A percentile compares a stretch with the other conserved stretches of the same genome.
Conservation (phyloP, 2,329 filamentous ascomycete species). For the Chaetomium sp. region DNA sequence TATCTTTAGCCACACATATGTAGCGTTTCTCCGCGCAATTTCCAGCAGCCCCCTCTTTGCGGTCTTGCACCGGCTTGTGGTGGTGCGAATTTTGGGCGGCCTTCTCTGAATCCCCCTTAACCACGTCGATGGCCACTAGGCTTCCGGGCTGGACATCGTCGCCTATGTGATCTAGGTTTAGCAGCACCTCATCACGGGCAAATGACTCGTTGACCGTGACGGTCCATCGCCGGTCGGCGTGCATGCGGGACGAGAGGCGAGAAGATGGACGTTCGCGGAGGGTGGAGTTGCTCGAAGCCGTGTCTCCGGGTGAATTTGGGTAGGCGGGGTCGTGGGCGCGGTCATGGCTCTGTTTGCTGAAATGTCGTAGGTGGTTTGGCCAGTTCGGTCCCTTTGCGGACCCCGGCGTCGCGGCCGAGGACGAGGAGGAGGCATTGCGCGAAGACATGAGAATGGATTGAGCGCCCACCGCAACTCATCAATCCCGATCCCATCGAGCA, state of each 20-base stretch:
- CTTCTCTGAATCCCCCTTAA: slow-evolving; percentile 45
- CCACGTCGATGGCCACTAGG: slow-evolving; percentile 64
- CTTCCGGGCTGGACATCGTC: slow-evolving; percentile 57
- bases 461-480: neutral
- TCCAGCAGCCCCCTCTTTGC: slow-evolving; percentile 20
- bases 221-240: slow-evolving; percentile 43
- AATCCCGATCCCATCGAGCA: slow-evolving; percentile 1
- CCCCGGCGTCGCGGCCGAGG: slow-evolving; percentile 31
- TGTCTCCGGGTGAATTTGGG: slow-evolving; percentile 42
- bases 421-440: slow-evolving; percentile 33
- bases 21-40: slow-evolving; percentile 42
- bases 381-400: slow-evolving; percentile 41
- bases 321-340: slow-evolving; percentile 30
- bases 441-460: slow-evolving; percentile 23
- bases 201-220: slow-evolving; percentile 65
- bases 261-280: slow-evolving; percentile 30
- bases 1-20: slow-evolving; percentile 66
- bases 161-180: slow-evolving; percentile 67
- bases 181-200: slow-evolving; percentile 68
- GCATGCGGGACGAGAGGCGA: slow-evolving; percentile 27
- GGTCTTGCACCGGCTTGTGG: slow-evolving; percentile 26
- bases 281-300: slow-evolving; percentile 47
- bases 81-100: slow-evolving; percentile 27
- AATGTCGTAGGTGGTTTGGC: slow-evolving; percentile 48
- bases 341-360: slow-evolving; percentile 44